These are phyloP conservation scores for Pseudogymnoascus sp. DNA, from an alignment of 2,329 filamentous ascomycete species.

Conservation along the genomic window DNA sequence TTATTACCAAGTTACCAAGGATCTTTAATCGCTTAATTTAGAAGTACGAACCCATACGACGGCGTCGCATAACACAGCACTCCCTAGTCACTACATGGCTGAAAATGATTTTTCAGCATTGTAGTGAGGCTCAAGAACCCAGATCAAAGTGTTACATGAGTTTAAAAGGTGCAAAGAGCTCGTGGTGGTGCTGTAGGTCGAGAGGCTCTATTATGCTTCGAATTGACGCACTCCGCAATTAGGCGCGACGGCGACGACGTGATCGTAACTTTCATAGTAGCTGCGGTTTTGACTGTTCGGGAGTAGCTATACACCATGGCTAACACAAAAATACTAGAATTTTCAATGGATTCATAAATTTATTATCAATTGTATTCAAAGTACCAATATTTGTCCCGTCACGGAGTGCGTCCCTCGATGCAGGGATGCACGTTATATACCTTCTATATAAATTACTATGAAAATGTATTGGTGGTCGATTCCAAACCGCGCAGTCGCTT, in stretches of 20 bases:
- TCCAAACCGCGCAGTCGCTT: too few species aligned
- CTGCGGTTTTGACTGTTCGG: constrained; percentile 7
- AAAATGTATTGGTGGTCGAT: too few species aligned
- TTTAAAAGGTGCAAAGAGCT: background rate
- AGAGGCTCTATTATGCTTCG: background rate
- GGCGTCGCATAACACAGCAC: background rate
- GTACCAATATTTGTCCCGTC: too few species aligned
- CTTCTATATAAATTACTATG: too few species aligned
- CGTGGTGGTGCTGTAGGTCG: too few species aligned
- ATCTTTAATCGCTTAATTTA: constrained; percentile 7
- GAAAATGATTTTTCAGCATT: constrained; percentile 16
- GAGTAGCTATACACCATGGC: constrained; percentile 12
- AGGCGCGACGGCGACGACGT: constrained; percentile 13
- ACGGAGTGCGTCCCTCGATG: too few species aligned
- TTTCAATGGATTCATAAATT: too few species aligned
- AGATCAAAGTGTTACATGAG: constrained; percentile 19
- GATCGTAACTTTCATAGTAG: constrained; percentile 16
- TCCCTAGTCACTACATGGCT: background rate
- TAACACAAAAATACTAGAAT: background rate
- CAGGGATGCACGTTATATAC: too few species aligned
- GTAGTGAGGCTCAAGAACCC: constrained; percentile 18
- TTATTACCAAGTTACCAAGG: background rate
- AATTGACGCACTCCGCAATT: constrained; percentile 14
- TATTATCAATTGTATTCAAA: too few species aligned
- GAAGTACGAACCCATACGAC: constrained; percentile 14